Evolutionary conservation across 169 alveolate genomes (phyloP), one percentile per base, ranked within the genome.

Genomic region (Perkinsus olseni): DNA sequence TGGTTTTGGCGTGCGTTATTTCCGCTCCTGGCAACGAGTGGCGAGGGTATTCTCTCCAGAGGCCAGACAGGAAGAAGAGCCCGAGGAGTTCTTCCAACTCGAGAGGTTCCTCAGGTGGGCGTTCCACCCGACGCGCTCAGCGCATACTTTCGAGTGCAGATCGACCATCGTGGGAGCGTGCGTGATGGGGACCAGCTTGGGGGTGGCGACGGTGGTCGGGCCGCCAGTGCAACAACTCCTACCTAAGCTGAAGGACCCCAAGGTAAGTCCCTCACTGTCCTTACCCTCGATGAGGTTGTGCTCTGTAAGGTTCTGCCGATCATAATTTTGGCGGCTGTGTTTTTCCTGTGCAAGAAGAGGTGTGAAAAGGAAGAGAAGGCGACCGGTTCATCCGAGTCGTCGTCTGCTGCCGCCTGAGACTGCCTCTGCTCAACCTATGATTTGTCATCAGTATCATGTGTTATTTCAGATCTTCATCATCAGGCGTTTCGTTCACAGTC

Each of bases 21-120:
- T 91, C 93, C 4, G 93, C 93, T n/a, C 93, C 93, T 11, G 93
- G 93, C 8, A 91, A 91, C 39, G 93, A 91, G 50, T 91, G 62
- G 82, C 4, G 93, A 36, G 93, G 93, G 17, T 62, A 62, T 24
- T 13, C 82, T 13, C 34, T 62, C 1, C 82, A 62, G 82, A 13
- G 82, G 17, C 82, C 82, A 0, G 82, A 62, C 34, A 62, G 82
- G 34, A 62, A 62, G 31, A 62, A 62, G 82, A 62, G 82, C 82
- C 82, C 82, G 82, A 62, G 82, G 82, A 62, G 82, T 62, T 62
- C 82, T 62, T 62, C 82, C 82, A 62, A 24, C 82, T 62, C 82
- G 82, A 62, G 34, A 13, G 82, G 37, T 62, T 62, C 82, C 31
- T 62, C 13, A 62, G 82, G 82, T 62, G 34, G 31, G 37, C 34